Base-by-base conservation (phyloP, 192 early-diverging fungal genomes). In the Mortierella claussenii region DNA sequence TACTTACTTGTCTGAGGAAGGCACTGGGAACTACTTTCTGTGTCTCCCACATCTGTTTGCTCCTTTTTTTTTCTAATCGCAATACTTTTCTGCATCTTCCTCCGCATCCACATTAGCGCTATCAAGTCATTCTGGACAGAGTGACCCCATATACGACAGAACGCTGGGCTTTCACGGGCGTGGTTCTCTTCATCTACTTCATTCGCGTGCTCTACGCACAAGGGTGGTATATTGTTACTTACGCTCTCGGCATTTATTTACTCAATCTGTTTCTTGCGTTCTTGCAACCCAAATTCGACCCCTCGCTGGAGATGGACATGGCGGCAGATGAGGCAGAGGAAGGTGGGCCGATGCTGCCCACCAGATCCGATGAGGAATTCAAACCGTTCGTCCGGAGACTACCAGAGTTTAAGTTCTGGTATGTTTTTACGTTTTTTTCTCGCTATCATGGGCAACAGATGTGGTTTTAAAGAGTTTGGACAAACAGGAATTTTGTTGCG, bases 351-450 rank as follows among this genome's bases (percentile, higher is more conserved):
- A 70, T 88, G 27, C 79, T 99, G 57, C 98, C 98, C 0, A 92
- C 87, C 27, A 89, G 90, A 62, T 87, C 82, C 15, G 94, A 96
- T 66, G 96, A 99, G 50, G 98, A 99, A 82, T 99, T 99, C 70
- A 84, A 89, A 34, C 98, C 98, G 11, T 99, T 99, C 80, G 96
- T 99, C 63, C 84, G 98, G 62, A 81, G 98, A 60, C 79, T 99
- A 55, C 97, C 98, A 20, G 98, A 99, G 80, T 98, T 99, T 82
- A 99, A 98, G 85, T 98, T 97, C 70, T 99, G 98, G 98, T 94
- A 83, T 67, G 81, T 67, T 40, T 40, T 40, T 40, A 47, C 45
- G 45, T 47, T 21, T 47, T 18, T 47, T 47, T 47, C 5, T 47
- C n/a, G n/a, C 45, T 11, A 21, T n/a, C n/a, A 18, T 47, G 9